Conservation (phyloP, 2,329 filamentous ascomycete species). For the Fusarium nodosum region DNA sequence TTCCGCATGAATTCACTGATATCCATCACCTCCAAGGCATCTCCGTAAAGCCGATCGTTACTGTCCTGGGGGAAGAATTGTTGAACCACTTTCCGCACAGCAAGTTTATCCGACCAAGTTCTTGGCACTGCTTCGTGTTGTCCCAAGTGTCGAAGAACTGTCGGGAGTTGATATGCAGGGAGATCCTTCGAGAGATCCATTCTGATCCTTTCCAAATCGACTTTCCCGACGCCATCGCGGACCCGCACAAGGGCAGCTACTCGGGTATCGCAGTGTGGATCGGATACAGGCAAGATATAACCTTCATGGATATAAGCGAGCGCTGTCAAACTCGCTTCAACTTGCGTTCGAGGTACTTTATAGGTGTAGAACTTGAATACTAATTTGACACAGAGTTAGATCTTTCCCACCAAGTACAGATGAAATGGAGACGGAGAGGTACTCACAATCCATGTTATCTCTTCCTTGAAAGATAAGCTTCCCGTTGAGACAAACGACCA, state of each 20-base stretch:
- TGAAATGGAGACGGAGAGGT: no score
- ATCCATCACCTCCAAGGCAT: background rate
- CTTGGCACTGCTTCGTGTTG: constrained; percentile 1
- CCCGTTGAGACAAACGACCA: background rate
- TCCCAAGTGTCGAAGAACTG: background rate
- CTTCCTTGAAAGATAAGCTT: constrained; percentile 5
- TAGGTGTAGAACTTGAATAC: constrained; percentile 12
- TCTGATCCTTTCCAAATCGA: background rate
- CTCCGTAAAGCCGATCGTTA: background rate
- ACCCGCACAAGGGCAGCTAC: background rate
- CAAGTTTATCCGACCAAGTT: constrained; percentile 5
- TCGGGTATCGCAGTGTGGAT: constrained; percentile 11
- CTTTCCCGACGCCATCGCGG: background rate
- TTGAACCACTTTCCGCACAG: background rate
- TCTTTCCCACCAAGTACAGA: no score
- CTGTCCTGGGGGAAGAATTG: constrained; percentile 7
- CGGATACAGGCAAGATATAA: background rate
- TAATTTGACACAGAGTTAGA: background rate
- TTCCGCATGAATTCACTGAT: constrained; percentile 1
- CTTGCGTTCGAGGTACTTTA: background rate
- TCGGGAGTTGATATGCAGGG: constrained; percentile 7
- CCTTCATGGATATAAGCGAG: background rate
- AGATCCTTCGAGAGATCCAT: background rate
- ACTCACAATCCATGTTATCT: constrained; percentile 6
- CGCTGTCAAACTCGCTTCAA: constrained; percentile 1